These are phyloP conservation scores for Adansonia digitata DNA, from an alignment of 345 rosid genomes.

Conservation along the genomic window DNA sequence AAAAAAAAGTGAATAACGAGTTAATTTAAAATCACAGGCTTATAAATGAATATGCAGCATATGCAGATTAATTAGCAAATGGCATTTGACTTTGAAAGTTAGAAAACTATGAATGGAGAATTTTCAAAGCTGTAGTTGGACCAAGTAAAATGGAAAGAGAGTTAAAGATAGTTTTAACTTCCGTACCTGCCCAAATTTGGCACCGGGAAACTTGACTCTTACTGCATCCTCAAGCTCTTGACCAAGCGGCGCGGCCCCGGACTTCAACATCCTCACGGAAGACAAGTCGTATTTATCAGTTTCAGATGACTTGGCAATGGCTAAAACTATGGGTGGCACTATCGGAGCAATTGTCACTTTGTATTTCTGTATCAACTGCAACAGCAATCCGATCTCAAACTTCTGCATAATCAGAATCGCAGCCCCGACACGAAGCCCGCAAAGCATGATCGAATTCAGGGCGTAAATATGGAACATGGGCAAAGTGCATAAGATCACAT, in stretches of 20 bases:
- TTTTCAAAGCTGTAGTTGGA: background rate
- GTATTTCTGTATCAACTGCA: constrained; percentile 58
- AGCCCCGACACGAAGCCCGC: constrained; percentile 77
- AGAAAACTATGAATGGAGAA: background rate
- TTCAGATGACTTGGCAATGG: constrained; percentile 55
- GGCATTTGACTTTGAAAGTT: background rate
- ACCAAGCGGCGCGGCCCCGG: constrained; percentile 90
- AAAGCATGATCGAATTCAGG: constrained; percentile 61
- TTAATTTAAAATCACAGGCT: background rate
- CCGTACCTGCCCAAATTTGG: constrained; percentile 81
- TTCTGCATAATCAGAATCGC: constrained; percentile 79
- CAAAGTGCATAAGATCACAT: constrained; percentile 64
- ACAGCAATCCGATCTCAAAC: constrained; percentile 49
- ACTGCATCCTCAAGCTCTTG: constrained; percentile 84
- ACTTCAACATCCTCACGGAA: constrained; percentile 59
- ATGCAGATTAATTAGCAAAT: background rate
- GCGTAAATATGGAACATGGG: constrained; percentile 87
- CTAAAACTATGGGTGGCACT: constrained; percentile 76
- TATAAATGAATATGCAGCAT: background rate
- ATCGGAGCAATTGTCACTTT: constrained; percentile 70
- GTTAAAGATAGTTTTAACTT: background rate
- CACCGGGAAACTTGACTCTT: constrained; percentile 63
- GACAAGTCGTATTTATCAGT: constrained; percentile 62
- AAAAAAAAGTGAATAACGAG: too few species aligned
- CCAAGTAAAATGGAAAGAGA: background rate